phyloP scores from a whole-genome alignment of 2,329 filamentous ascomycete genomes.

The Colletotrichum limetticola region DNA sequence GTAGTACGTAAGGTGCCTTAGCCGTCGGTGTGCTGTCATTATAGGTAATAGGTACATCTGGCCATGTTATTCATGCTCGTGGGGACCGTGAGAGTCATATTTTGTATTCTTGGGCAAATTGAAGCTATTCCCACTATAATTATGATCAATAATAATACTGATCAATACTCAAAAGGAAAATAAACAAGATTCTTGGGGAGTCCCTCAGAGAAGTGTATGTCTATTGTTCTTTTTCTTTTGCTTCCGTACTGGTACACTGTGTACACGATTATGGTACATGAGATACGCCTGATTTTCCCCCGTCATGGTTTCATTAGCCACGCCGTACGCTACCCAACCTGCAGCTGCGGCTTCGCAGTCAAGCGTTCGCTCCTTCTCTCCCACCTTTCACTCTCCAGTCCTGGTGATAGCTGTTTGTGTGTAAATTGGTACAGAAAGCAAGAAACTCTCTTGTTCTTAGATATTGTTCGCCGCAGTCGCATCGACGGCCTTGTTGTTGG shows the following conservation, averaged over 20 bases:
- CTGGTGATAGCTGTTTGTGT: neutral
- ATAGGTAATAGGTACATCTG: no score
- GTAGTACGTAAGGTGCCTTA: neutral
- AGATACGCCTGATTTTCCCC: constrained; percentile 23
- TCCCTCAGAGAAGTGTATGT: constrained; percentile 23
- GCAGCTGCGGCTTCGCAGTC: neutral
- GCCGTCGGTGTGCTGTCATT: neutral
- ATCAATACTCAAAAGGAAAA: neutral
- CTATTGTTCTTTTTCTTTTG: constrained; percentile 17
- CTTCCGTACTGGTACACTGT: constrained; percentile 30
- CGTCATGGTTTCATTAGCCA: constrained; percentile 33
- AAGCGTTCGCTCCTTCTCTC: neutral
- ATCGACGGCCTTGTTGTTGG: constrained; percentile 43
- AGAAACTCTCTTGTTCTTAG: neutral
- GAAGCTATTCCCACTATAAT: neutral
- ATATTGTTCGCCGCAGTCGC: constrained; percentile 46
- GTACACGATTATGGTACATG: constrained; percentile 34
- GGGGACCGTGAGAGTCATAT: neutral
- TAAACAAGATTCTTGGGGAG: neutral
- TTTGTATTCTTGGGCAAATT: neutral
- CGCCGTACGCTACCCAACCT: neutral
- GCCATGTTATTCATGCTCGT: constrained; percentile 10
- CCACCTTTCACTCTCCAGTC: neutral
- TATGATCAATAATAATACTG: neutral
- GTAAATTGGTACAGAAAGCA: no score